Evolutionary conservation across 495 filamentous ascomycete genomes (phyloP).

Genomic region (Trichoderma gamsii): DNA sequence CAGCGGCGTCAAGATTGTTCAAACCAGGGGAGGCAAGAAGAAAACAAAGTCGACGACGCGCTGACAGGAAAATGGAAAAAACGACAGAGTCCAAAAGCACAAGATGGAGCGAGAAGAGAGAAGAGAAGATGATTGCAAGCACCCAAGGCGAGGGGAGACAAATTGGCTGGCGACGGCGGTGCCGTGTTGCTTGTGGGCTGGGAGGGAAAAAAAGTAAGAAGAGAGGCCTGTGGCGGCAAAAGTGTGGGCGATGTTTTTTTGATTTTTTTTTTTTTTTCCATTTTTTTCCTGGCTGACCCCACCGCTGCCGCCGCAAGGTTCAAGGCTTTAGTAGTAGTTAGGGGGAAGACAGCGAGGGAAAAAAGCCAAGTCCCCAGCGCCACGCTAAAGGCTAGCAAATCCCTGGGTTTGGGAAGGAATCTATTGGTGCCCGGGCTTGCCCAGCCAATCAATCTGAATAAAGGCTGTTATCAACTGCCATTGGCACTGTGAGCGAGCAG

Average conservation of each 20-base stretch:
- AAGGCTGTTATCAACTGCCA: too few relatives aligned
- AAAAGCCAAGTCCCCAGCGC: not conserved
- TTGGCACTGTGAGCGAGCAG: too few relatives aligned
- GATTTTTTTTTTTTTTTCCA: not conserved
- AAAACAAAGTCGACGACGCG: not conserved
- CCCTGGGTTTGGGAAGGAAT: not conserved
- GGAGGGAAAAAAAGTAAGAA: constrained; percentile 24
- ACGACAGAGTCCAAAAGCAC: constrained; percentile 20
- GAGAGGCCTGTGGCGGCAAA: constrained; percentile 32
- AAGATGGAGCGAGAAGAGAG: constrained; percentile 34
- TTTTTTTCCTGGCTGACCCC: not conserved
- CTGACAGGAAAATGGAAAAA: not conserved
- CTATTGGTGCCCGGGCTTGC: constrained; percentile 7
- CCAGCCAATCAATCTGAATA: not conserved
- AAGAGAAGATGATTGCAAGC: constrained; percentile 33
- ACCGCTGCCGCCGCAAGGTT: constrained; percentile 5
- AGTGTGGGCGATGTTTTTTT: not conserved
- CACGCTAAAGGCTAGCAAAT: not conserved
- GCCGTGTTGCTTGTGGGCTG: constrained; percentile 30
- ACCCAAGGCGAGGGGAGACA: constrained; percentile 28
- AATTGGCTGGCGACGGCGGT: constrained; percentile 34
- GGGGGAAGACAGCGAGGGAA: not conserved
- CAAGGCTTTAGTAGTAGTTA: not conserved
- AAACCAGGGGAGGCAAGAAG: not conserved
- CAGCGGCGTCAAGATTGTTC: not conserved